These are phyloP conservation scores for Saxophila tyrrhenica DNA, from an alignment of 495 filamentous ascomycete genomes.

Conservation along the genomic window DNA sequence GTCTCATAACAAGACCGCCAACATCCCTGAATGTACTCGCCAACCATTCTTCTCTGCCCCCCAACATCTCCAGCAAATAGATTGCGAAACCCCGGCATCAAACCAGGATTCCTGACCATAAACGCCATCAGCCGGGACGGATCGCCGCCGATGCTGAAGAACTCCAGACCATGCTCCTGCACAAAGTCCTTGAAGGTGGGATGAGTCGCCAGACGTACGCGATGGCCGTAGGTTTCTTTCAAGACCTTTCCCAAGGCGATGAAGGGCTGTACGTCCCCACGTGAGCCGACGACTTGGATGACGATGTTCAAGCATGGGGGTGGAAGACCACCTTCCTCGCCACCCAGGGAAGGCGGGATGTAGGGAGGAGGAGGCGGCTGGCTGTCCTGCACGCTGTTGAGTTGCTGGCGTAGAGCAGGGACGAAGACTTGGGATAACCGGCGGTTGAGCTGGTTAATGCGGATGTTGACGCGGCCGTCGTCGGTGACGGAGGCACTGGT, in stretches of 20 bases:
- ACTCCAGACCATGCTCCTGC: slow-evolving; percentile 59
- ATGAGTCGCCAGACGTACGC: slow-evolving; percentile 69
- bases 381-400: slow-evolving; percentile 35
- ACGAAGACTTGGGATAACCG: slow-evolving; percentile 54
- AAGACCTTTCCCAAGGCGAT: slow-evolving; percentile 54
- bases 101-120: slow-evolving; percentile 75
- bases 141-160: slow-evolving; percentile 70
- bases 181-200: slow-evolving; percentile 58
- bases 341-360: slow-evolving; percentile 49
- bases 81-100: slow-evolving; percentile 60
- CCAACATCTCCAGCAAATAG: slow-evolving; percentile 58
- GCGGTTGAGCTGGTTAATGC: slow-evolving; percentile 54
- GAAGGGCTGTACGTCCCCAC: slow-evolving; percentile 73
- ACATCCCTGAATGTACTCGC: slow-evolving; percentile 61
- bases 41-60: slow-evolving; percentile 54
- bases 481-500: slow-evolving; percentile 44
- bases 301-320: slow-evolving; percentile 56
- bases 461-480: slow-evolving; percentile 66
- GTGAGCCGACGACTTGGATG: slow-evolving; percentile 67
- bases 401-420: slow-evolving; percentile 51
- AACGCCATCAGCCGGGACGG: slow-evolving; percentile 73
- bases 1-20: slow-evolving; percentile 65
- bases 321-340: slow-evolving; percentile 45
- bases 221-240: slow-evolving; percentile 53
- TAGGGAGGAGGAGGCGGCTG: slow-evolving; percentile 44